phyloP scores from a whole-genome alignment of 257 asterid genomes.

The Plantago ovata region DNA sequence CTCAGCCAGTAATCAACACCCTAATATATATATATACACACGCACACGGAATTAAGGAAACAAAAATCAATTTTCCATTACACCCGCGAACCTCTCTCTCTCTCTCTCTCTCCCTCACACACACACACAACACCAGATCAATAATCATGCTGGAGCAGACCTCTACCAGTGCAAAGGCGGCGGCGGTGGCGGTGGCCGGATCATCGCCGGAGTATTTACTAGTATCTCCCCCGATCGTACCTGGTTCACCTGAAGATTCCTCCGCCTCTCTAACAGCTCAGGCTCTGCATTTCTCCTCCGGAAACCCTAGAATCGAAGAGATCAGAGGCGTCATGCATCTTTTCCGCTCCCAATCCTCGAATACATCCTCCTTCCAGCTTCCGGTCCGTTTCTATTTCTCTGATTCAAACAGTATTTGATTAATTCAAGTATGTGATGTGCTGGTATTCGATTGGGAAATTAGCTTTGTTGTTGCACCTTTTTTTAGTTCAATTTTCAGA shows the following conservation, averaged over 20 bases:
- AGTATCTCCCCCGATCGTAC: no score
- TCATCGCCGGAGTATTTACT: no score
- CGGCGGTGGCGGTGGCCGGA: conserved; percentile 41
- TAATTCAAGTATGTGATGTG: conserved; percentile 3
- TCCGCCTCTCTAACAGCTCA: no score
- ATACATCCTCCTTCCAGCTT: conserved; percentile 38
- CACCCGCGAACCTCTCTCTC: conserved; percentile 28
- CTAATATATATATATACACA: background rate
- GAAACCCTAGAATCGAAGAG: conserved; percentile 98
- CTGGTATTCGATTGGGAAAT: no score
- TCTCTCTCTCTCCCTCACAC: no score
- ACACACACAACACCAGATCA: background rate
- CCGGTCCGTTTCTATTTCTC: conserved; percentile 43
- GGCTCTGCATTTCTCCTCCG: conserved; percentile 77
- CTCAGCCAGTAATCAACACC: background rate
- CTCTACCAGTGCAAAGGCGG: conserved; percentile 44
- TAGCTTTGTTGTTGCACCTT: background rate
- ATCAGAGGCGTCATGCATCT: conserved; percentile 88
- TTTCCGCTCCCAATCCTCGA: conserved; percentile 39
- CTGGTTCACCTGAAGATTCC: no score
- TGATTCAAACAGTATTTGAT: conserved; percentile 6
- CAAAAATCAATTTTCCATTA: background rate
- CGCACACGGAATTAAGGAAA: background rate
- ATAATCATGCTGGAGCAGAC: conserved; percentile 44
- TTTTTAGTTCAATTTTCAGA: background rate